These are phyloP conservation scores for Cordyceps javanica DNA, from an alignment of 2,329 filamentous ascomycete species.

Conservation along the genomic window DNA sequence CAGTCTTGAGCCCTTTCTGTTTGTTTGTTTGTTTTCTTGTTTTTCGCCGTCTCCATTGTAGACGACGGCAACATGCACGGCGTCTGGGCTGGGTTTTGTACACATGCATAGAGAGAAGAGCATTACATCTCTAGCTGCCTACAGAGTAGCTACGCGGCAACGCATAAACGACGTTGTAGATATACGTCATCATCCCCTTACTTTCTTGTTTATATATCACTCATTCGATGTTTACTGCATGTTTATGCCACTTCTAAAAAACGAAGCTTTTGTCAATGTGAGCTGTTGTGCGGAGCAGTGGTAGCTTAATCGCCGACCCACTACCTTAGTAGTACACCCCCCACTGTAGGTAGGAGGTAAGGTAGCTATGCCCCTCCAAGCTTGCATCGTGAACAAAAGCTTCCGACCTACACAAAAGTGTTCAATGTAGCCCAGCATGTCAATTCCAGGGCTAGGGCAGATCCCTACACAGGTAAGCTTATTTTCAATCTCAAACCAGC, in stretches of 20 bases:
- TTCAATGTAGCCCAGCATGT: slow-evolving; percentile 47
- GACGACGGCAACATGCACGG: neutral
- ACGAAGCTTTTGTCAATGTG: too few species aligned
- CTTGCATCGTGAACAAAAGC: neutral
- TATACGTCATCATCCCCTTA: slow-evolving; percentile 9
- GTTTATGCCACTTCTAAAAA: too few species aligned
- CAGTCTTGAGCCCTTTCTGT: too few species aligned
- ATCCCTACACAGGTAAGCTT: slow-evolving; percentile 50
- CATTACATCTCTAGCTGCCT: neutral
- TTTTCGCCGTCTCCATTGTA: neutral
- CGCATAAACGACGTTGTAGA: neutral
- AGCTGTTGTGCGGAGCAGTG: too few species aligned
- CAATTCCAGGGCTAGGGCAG: slow-evolving; percentile 68
- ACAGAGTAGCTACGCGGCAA: neutral
- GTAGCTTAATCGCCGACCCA: neutral
- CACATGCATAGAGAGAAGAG: neutral
- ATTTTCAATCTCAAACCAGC: slow-evolving; percentile 16
- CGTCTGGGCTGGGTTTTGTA: neutral
- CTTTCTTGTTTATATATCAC: neutral
- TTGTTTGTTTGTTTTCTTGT: neutral
- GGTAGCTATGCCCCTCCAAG: slow-evolving; percentile 4
- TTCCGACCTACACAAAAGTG: neutral
- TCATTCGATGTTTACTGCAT: too few species aligned
- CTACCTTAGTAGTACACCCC: too few species aligned
- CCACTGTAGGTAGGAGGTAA: too few species aligned